Evolutionary conservation across 805 yeast genomes (phyloP).

Genomic region (Candida methanosorbosa): DNA sequence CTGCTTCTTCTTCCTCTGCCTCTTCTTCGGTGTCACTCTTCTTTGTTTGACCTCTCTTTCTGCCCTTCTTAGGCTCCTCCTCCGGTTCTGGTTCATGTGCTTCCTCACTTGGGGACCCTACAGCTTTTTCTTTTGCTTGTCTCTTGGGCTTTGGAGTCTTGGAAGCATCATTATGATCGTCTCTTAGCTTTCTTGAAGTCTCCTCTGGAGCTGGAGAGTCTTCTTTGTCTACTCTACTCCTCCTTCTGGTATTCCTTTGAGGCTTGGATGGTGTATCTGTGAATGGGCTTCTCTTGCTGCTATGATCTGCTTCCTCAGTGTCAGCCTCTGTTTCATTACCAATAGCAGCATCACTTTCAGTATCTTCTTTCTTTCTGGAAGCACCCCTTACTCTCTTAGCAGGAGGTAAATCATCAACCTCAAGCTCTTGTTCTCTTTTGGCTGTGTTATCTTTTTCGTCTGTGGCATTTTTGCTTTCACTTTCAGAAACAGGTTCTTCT

Average conservation of each 20-base stretch:
- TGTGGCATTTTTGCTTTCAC: neutral
- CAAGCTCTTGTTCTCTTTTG: neutral
- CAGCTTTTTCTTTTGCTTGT: neutral
- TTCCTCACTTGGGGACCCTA: neutral
- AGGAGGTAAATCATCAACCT: neutral
- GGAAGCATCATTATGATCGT: conserved; percentile 2
- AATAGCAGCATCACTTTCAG: neutral
- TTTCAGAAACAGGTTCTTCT: no score
- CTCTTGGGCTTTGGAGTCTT: conserved; percentile 4
- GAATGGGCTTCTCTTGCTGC: no score
- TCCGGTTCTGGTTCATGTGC: conserved; percentile 1
- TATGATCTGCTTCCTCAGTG: neutral
- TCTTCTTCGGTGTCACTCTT: no score
- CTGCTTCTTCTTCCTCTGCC: conserved; percentile 3
- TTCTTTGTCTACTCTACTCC: no score
- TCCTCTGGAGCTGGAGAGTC: conserved; percentile 1
- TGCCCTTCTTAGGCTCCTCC: neutral
- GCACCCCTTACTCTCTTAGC: neutral
- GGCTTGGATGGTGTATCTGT: no score
- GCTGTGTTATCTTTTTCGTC: neutral
- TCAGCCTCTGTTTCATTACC: neutral
- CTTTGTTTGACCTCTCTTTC: no score
- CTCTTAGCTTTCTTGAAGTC: neutral
- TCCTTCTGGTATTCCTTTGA: no score
- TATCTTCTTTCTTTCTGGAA: neutral